Base-by-base conservation (phyloP, 148 eudicot species). In the Chenopodium berlandieri region DNA sequence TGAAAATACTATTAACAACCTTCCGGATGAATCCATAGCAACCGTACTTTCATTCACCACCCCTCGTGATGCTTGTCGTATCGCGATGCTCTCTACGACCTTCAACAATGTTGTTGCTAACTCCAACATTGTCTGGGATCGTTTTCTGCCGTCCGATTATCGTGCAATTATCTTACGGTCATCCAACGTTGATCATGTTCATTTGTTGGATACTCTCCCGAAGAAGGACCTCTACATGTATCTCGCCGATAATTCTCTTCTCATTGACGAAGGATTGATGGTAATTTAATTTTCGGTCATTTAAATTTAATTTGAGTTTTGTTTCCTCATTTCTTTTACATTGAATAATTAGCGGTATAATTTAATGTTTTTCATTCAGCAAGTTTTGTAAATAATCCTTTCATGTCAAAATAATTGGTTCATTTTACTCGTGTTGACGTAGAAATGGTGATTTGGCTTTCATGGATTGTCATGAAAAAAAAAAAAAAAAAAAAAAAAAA, bases 251-350 rank as follows among this genome's bases (percentile, higher is more conserved):
- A 72, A 73, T 32, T 89, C 89, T 54, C 78, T 91, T 6, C 78
- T 91, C 78, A 79, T 93, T 73, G 90, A 93, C 62, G 84, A 67
- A 1, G 89, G 89, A 30, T 78, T 83, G 7, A 84, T 84, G 97
- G 97, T 93, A 65, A 56, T 56, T 17, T 56, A 16, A 54, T 54
- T 52, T 48, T 11, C 12, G 11, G 12, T 8, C 52, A 48, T 11
- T 9, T 48, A 7, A 37, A 37, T 37, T 37, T 37, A 37, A 37
- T 37, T 37, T 37, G 40, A 37, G 40, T 37, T 37, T 37, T 5
- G 7, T 37, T 6, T 37, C 44, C 44, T 37, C 7, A 37, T 37
- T 6, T 37, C 44, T 37, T 37, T 37, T 37, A 37, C 44, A 37
- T 37, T 37, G 44, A 37, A 37, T 37, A 0, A 37, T 37, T 37